Percentiles rank a stretch among this genome's conserved stretches.
phyloP scores from a whole-genome alignment of 1,284 basidiomycete genomes.

The Ceratobasidium sp. region DNA sequence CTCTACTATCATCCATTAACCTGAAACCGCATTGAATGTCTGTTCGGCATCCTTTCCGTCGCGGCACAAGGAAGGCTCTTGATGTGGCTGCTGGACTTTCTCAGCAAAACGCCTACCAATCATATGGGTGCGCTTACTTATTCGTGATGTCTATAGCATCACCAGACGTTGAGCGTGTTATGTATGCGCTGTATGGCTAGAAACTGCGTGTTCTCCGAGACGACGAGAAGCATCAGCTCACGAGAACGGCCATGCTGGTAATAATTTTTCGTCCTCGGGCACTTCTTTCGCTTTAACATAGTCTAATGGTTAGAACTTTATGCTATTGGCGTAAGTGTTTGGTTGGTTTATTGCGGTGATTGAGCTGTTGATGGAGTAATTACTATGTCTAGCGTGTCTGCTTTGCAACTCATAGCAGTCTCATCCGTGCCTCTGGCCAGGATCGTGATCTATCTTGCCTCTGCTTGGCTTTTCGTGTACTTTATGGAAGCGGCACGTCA shows the following conservation, averaged over 20 bases:
- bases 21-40: neutral
- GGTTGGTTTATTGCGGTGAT: too few relatives aligned
- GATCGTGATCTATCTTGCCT: neutral
- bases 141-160: neutral
- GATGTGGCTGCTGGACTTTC: neutral
- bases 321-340: neutral
- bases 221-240: neutral
- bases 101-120: neutral
- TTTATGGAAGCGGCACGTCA: neutral
- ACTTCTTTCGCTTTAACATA: neutral
- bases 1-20: neutral
- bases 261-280: neutral
- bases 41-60: neutral
- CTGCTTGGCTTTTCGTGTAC: neutral
- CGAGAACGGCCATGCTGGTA: neutral
- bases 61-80: constrained; percentile 1
- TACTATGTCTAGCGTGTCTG: neutral
- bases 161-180: neutral
- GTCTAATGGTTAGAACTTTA: neutral
- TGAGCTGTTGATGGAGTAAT: neutral
- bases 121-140: neutral
- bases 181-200: neutral
- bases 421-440: neutral
- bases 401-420: neutral
- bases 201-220: neutral